Evolutionary conservation across 306 rosid species (phyloP).

Genomic region (Vigna reflexopilosa): DNA sequence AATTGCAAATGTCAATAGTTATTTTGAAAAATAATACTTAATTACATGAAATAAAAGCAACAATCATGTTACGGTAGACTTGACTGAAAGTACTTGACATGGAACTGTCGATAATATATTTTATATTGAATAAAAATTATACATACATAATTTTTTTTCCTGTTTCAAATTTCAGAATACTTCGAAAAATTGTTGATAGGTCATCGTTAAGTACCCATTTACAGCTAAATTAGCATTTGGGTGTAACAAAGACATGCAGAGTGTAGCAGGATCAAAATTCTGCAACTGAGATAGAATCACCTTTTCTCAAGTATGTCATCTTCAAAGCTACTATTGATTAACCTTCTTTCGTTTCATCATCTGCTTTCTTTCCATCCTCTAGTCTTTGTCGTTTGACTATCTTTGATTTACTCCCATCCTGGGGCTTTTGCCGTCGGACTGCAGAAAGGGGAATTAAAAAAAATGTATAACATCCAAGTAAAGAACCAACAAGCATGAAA

Average conservation of each 20-base stretch:
- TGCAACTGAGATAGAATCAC: conserved; percentile 35
- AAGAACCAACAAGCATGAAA: conserved; percentile 21
- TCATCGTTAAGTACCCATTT: conserved; percentile 2
- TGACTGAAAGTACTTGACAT: too few species aligned
- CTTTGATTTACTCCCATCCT: conserved; percentile 38
- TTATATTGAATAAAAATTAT: conserved; percentile 10
- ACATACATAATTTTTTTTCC: conserved; percentile 5
- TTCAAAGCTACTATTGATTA: conserved; percentile 21
- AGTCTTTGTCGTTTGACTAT: conserved; percentile 38
- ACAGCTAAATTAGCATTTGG: conserved; percentile 12
- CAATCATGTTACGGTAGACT: too few species aligned
- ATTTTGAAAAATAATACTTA: too few species aligned
- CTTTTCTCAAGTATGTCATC: conserved; percentile 37
- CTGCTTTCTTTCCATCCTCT: conserved; percentile 43
- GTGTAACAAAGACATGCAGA: too few species aligned
- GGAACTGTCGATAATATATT: not conserved
- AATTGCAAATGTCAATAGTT: too few species aligned
- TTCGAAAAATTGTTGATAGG: conserved; percentile 9
- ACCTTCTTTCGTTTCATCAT: conserved; percentile 46
- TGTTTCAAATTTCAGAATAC: conserved; percentile 35
- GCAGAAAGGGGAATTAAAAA: conserved; percentile 42
- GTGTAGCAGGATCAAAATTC: not conserved
- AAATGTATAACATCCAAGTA: conserved; percentile 11
- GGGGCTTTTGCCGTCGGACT: conserved; percentile 36
- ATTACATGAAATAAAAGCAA: too few species aligned